These are phyloP conservation scores for Sphagnum magellanicum DNA, from an alignment of 228 moss, liverwort and hornwort species.

Conservation along the genomic window DNA sequence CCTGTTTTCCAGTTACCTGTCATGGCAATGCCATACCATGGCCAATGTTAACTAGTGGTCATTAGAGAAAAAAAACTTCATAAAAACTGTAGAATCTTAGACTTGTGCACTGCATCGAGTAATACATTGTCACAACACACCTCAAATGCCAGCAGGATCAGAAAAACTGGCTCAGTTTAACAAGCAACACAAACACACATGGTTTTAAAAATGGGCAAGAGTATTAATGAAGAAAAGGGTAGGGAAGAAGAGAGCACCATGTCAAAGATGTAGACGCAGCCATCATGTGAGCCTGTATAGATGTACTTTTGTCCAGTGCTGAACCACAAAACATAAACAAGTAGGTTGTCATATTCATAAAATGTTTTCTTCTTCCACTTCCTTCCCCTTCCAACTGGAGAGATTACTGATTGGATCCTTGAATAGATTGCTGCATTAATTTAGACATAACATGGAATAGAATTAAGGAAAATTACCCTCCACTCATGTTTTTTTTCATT, in stretches of 20 bases:
- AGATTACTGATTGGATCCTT: too few species aligned
- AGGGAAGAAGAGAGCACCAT: constrained; percentile 28
- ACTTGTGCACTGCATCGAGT: not conserved
- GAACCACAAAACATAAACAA: constrained; percentile 10
- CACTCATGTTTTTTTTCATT: too few species aligned
- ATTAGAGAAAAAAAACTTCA: not conserved
- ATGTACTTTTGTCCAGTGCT: constrained; percentile 94
- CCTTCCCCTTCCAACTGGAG: not conserved
- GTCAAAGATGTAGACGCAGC: constrained; percentile 73
- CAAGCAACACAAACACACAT: not conserved
- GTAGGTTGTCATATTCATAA: not conserved
- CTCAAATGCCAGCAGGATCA: not conserved
- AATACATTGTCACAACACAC: not conserved
- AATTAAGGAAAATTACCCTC: too few species aligned
- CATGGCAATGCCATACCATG: not conserved
- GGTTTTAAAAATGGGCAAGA: not conserved
- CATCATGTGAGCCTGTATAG: constrained; percentile 87
- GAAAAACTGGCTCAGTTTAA: not conserved
- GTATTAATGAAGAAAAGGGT: not conserved
- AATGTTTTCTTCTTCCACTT: not conserved
- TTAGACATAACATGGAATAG: too few species aligned
- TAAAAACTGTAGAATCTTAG: not conserved
- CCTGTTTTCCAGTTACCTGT: constrained; percentile 61
- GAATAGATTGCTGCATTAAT: too few species aligned
- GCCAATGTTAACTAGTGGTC: not conserved